Conservation (phyloP, 2,329 filamentous ascomycete genomes). For the Botryotinia convoluta region DNA sequence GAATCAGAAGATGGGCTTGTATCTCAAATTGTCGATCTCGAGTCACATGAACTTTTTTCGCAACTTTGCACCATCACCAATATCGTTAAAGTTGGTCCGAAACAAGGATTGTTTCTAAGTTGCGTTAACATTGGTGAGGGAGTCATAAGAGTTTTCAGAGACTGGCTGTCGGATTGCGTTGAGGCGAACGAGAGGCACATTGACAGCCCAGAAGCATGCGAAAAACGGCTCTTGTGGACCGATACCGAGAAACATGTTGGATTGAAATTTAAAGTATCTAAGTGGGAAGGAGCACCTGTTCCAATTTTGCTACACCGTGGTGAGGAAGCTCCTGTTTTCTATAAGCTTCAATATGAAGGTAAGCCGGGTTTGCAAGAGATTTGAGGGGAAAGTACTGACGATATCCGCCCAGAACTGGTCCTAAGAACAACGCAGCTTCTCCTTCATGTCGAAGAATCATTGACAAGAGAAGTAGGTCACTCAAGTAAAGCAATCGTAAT, state of each 20-base stretch:
- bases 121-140: conserved; percentile 66
- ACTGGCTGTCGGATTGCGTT: conserved; percentile 58
- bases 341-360: conserved; percentile 72
- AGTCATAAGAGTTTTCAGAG: conserved; percentile 67
- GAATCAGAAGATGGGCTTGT: conserved; percentile 45
- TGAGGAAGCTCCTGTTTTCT: conserved; percentile 65
- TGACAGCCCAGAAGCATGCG: conserved; percentile 31
- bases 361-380: conserved; percentile 32
- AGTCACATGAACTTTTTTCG: conserved; percentile 69
- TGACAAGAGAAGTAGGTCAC: conserved; percentile 56
- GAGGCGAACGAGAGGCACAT: conserved; percentile 6
- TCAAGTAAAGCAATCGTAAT: conserved; percentile 68
- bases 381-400: neutral
- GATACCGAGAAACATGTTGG: conserved; percentile 63
- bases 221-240: conserved; percentile 63
- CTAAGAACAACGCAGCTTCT: conserved; percentile 63
- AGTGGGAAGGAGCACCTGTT: conserved; percentile 46
- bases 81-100: conserved; percentile 63
- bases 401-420: conserved; percentile 58
- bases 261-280: conserved; percentile 62
- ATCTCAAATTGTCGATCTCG: conserved; percentile 61
- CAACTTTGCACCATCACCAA: conserved; percentile 69
- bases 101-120: conserved; percentile 59
- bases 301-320: conserved; percentile 49
- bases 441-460: conserved; percentile 62